Evolutionary conservation across 202 grass and related monocot genomes (phyloP).

Genomic region (Carex sylvatica): DNA sequence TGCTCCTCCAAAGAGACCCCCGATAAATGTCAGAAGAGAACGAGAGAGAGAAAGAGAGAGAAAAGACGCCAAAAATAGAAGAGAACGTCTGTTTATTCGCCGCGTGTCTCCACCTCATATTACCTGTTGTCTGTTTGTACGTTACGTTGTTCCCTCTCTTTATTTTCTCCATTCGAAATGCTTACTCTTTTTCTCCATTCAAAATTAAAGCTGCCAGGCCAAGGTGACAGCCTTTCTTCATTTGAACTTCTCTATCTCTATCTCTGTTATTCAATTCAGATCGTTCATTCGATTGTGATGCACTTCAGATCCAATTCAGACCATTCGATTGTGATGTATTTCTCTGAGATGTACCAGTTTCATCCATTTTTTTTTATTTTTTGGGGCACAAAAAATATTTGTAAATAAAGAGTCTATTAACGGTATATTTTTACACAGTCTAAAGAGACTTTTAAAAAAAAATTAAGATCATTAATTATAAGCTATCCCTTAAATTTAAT

Average conservation of each 20-base stretch:
- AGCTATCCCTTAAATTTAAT: too few species aligned
- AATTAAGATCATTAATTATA: too few species aligned
- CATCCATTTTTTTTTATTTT: too few species aligned
- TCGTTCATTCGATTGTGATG: slow-evolving; percentile 3
- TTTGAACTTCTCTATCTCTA: neutral
- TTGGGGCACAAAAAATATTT: too few species aligned
- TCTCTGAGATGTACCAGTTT: too few species aligned
- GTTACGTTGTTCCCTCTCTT: neutral
- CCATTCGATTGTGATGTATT: neutral
- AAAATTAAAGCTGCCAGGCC: neutral
- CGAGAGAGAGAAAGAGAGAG: slow-evolving; percentile 21
- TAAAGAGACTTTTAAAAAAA: too few species aligned
- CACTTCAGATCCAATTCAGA: neutral
- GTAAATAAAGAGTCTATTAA: too few species aligned
- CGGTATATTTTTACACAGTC: too few species aligned
- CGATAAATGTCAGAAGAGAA: slow-evolving; percentile 13
- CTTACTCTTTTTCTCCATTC: neutral
- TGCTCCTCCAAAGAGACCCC: neutral
- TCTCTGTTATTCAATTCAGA: neutral
- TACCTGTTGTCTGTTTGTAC: slow-evolving; percentile 23
- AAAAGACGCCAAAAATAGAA: slow-evolving; percentile 7
- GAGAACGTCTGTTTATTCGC: slow-evolving; percentile 28
- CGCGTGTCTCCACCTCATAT: slow-evolving; percentile 33
- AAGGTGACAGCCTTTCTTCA: neutral
- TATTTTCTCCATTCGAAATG: neutral